Evolutionary conservation across 768 basidiomycete genomes (phyloP).

Genomic region (Agrocybe praecox): DNA sequence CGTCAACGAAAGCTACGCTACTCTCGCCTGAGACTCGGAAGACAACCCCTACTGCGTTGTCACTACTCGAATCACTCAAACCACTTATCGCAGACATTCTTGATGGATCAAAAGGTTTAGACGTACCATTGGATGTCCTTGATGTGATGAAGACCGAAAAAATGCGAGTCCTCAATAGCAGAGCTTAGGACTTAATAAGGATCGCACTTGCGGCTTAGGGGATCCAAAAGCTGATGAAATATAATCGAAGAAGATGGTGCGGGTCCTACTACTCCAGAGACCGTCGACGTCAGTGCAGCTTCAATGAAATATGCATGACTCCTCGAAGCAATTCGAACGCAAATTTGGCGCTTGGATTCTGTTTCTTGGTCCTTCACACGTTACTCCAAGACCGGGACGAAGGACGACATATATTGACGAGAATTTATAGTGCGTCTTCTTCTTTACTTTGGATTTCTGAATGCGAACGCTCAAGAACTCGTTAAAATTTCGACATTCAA

Average conservation of each 20-base stretch:
- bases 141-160: slow-evolving; percentile 33
- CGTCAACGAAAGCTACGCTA: not conserved
- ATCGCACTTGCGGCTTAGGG: too few relatives aligned
- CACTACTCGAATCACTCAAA: slow-evolving; percentile 42
- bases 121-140: slow-evolving; percentile 46
- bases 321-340: not conserved
- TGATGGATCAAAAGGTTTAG: slow-evolving; percentile 18
- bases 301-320: too few relatives aligned
- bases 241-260: too few relatives aligned
- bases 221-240: too few relatives aligned
- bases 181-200: too few relatives aligned
- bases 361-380: slow-evolving; percentile 16
- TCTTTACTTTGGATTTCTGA: not conserved
- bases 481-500: slow-evolving; percentile 42
- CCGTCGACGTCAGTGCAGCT: too few relatives aligned
- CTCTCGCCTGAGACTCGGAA: slow-evolving; percentile 7
- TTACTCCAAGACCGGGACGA: not conserved
- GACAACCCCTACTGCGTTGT: slow-evolving; percentile 43
- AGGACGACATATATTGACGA: slow-evolving; percentile 20
- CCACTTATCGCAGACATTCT: slow-evolving; percentile 46
- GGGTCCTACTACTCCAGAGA: too few relatives aligned
- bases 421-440: slow-evolving; percentile 31
- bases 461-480: slow-evolving; percentile 34
- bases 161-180: slow-evolving; percentile 11
- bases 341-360: slow-evolving; percentile 25